Base-by-base conservation (phyloP, 2,329 filamentous ascomycete genomes). In the Aspergillus niger region DNA sequence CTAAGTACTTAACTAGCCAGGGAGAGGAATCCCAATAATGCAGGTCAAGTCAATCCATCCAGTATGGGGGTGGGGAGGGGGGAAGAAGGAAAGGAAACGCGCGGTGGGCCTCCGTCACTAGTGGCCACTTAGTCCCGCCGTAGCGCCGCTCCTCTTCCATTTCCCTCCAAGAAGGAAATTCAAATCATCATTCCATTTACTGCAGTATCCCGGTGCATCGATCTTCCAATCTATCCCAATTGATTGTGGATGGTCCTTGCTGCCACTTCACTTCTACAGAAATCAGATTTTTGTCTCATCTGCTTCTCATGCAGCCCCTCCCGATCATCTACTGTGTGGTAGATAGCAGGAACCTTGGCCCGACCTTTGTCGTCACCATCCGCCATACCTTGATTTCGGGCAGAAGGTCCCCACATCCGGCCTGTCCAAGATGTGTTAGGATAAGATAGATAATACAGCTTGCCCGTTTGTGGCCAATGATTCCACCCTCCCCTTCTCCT, bases 51-150 rank as follows among this genome's bases (percentile, higher is more conserved):
- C 8, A 7, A 28, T 28, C 26, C 4, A 30, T 30, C 32, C 32
- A 36, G 32, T 30, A 64, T 58, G 65, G 61, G 63, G 63, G 65
- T 67, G 65, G 65, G 63, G 65, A 67, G 65, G 65, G 65, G 20
- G 20, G 20, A 20, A 20, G 20, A 20, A 20, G 20, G 20, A 20
- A 63, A 51, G 22, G 50, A 22, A 30, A 39, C 15, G 39, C 50
- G 53, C 62, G 60, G 66, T 63, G 55, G 57, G 62, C 62, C 63
- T 49, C 47, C 26, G 61, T 57, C 28, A 41, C 38, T 50, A 58
- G 50, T 59, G 55, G 55, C 52, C 56, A 53, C 39, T 36, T 52
- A 28, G 22, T 32, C 32, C 43, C 32, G 36, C 30, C 38, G 17
- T 50, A 50, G 47, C 47, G 47, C 26, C 28, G 26, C 41, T 44